These are phyloP conservation scores for Saccharomyces hybrid DNA, from an alignment of 1,139 yeast genomes.

Conservation along the genomic window DNA sequence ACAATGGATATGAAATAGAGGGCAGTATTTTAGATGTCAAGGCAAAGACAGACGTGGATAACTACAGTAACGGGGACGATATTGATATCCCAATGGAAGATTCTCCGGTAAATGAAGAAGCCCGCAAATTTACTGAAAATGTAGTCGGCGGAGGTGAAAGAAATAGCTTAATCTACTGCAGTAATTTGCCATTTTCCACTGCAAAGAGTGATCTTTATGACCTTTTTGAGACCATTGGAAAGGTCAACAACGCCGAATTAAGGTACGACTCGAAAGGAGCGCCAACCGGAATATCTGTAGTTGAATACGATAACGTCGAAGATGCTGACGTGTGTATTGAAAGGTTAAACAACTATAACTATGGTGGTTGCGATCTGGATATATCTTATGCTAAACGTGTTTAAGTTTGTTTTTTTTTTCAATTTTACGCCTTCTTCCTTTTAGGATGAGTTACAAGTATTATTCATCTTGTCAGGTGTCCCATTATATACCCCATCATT, in stretches of 20 bases:
- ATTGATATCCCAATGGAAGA: not conserved
- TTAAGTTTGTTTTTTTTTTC: not conserved
- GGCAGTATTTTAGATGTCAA: conserved; percentile 64
- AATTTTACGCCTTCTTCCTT: not conserved
- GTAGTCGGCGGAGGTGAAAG: conserved; percentile 42
- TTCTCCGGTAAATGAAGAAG: not conserved
- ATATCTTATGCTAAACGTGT: conserved; percentile 50
- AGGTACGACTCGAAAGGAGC: conserved; percentile 59
- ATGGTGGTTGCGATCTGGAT: conserved; percentile 70
- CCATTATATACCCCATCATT: not conserved
- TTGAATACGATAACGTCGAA: conserved; percentile 60
- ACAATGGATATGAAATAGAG: conserved; percentile 53
- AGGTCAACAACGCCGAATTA: conserved; percentile 67
- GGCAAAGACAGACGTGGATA: conserved; percentile 17
- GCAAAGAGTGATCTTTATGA: conserved; percentile 76
- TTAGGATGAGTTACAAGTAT: not conserved
- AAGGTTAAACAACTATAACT: conserved; percentile 68
- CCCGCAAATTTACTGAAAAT: conserved; percentile 9
- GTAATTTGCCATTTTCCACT: conserved; percentile 81
- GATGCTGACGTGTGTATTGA: conserved; percentile 68
- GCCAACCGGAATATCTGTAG: conserved; percentile 79
- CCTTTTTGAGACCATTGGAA: conserved; percentile 75
- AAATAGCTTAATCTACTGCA: conserved; percentile 56
- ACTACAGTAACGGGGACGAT: not conserved
- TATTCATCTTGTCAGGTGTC: not conserved